These are phyloP conservation scores for Aspergillus fischeri DNA, from an alignment of 2,329 filamentous ascomycete genomes.

Conservation along the genomic window DNA sequence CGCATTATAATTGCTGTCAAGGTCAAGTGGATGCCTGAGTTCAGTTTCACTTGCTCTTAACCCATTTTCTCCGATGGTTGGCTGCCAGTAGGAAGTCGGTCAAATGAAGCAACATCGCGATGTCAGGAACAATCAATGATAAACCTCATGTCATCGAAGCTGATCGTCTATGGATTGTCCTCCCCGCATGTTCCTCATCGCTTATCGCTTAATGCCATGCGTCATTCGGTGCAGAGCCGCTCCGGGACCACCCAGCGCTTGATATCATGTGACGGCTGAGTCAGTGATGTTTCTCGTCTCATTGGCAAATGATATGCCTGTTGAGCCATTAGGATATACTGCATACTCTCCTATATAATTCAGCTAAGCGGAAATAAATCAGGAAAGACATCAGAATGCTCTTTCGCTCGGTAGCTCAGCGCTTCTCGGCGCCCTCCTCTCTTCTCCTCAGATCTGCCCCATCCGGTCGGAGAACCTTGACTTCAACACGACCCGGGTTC, in stretches of 20 bases:
- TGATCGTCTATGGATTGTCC: conserved; percentile 29
- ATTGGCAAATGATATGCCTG: neutral
- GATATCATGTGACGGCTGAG: conserved; percentile 22
- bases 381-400: conserved; percentile 2
- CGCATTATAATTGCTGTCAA: neutral
- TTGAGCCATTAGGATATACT: neutral
- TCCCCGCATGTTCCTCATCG: conserved; percentile 21
- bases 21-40: neutral
- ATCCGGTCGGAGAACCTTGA: conserved; percentile 9
- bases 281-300: conserved; percentile 7
- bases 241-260: conserved; percentile 1
- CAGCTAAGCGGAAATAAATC: neutral
- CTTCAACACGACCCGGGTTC: conserved; percentile 7
- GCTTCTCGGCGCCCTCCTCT: neutral
- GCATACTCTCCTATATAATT: neutral
- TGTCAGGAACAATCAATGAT: neutral
- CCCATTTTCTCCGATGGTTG: neutral
- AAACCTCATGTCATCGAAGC: conserved; percentile 21
- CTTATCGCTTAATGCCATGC: conserved; percentile 7
- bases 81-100: neutral
- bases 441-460: neutral
- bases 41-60: neutral
- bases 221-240: conserved; percentile 11
- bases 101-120: neutral
- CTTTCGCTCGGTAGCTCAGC: neutral